Evolutionary conservation across 2,329 filamentous ascomycete species (phyloP), one percentile per base, ranked within the genome.

Genomic region (Aspergillus sp.): DNA sequence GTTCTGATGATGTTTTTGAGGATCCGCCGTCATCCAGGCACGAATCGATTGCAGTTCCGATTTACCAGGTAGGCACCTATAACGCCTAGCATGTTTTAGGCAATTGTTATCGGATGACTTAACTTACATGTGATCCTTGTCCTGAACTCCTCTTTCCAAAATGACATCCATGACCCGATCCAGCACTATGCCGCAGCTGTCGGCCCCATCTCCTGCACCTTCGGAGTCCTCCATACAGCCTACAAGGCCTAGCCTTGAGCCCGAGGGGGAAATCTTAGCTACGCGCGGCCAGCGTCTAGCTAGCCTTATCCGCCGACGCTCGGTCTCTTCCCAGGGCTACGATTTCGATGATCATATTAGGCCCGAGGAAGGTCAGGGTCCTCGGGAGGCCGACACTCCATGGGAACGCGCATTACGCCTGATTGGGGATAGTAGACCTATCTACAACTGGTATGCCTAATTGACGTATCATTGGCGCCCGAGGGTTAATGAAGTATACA

Each of bases 341-440:
- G 54, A 60, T 19, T 58, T 60, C 3, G 54, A 60, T 14, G 54
- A 61, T 11, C 49, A 47, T 35, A 20, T 41, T 42, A 50, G 13
- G 26, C 43, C 20, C 20, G 58, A 32, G 52, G 58, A 49, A 38
- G 17, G 43, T 54, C 47, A 49, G n/a, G 57, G 45, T 26, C 61
- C 1, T 50, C 43, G 14, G 51, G 52, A 4, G 33, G 54, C 13
- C 33, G 38, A 89, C 56, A 57, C 20, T 36, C 52, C 55, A 20
- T 52, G 53, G 16, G 54, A 58, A 19, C 50, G 58, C 32, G 56
- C 53, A 2, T 51, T 45, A 40, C 50, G 50, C 8, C 79, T 97
- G 62, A 95, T 96, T 68, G 93, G 93, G 40, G 89, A 89, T 63
- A 90, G 83, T 60, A 96, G 94, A 68, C 89, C 90, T 16, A 78